These are phyloP conservation scores for Clonostachys rhizophaga DNA, from an alignment of 2,329 filamentous ascomycete species.

Conservation along the genomic window DNA sequence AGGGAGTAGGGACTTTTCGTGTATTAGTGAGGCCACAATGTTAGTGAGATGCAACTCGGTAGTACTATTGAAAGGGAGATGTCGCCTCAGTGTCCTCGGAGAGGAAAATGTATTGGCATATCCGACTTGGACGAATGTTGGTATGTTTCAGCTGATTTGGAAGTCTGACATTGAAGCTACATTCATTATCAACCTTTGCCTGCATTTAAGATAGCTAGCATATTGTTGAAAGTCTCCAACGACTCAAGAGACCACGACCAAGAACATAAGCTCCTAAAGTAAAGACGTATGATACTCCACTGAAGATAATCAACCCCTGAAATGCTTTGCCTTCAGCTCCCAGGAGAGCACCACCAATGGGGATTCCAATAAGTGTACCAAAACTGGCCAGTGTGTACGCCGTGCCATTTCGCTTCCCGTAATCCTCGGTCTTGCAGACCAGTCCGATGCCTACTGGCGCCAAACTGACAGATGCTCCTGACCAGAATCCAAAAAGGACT, in stretches of 20 bases:
- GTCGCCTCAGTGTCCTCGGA: no score
- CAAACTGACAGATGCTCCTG: constrained; percentile 64
- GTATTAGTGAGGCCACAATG: no score
- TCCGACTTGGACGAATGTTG: no score
- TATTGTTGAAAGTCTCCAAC: no score
- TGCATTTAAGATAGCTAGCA: no score
- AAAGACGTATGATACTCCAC: constrained; percentile 16
- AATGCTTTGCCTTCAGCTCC: constrained; percentile 37
- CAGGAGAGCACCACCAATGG: constrained; percentile 51
- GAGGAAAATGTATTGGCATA: no score
- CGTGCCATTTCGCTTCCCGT: constrained; percentile 66
- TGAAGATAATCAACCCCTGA: constrained; percentile 48
- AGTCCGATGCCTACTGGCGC: constrained; percentile 69
- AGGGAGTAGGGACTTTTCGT: neutral
- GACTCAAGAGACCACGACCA: no score
- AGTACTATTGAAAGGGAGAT: no score
- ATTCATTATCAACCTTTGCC: no score
- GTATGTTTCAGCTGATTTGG: no score
- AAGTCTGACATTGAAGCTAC: no score
- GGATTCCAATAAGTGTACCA: constrained; percentile 48
- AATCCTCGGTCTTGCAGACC: constrained; percentile 63
- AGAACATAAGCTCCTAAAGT: neutral
- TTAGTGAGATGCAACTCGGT: no score
- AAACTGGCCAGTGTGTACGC: constrained; percentile 66
- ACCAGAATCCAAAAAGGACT: constrained; percentile 66